Base-by-base conservation (phyloP, 805 yeast genomes). In the Saccharomycopsis sp. region DNA sequence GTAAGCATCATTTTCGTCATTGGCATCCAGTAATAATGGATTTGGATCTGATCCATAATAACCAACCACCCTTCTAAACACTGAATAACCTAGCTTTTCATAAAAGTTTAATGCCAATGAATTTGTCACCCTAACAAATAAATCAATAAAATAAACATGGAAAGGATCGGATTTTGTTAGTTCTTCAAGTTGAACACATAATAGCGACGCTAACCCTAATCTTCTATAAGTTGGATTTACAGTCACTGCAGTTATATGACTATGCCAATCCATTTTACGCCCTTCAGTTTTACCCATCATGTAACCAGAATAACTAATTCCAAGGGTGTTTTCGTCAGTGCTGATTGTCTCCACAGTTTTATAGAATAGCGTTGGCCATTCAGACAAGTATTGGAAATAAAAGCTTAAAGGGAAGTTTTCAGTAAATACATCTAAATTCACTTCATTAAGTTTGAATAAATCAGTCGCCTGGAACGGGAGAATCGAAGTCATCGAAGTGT, bases 261-360 rank as follows among this genome's bases (percentile, higher is more conserved):
- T 77, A 58, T 93, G 99, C 96, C 97, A 90, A 48, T 88, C 93
- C 38, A 72, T 76, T 4, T 72, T 77, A 29, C 68, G 68, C 0
- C 98, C 98, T 60, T 93, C 98, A 1, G 95, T 81, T 61, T 93
- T 93, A n/a, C 94, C 97, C 78, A 93, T 78, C 95, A 93, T 81
- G 59, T 84, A 83, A 0, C 89, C 90, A 27, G 85, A 65, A 4
- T 60, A 51, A n/a, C 56, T 51, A 32, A 47, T 44, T 4, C 19
- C 38, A 3, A 45, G 42, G 23, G 47, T n/a, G 8, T 13, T 17
- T 13, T 44, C 35, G 17, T 40, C 60, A 49, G 62, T 61, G 4
- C 72, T 69, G 0, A 67, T 62, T 11, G 66, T 56, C 51, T 74
- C 80, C 2, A 65, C 66, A 8, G 89, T 76, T 59, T 87, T 83